These are phyloP conservation scores for Aspergillus coremiiformis DNA, from an alignment of 495 filamentous ascomycete species.

Conservation along the genomic window DNA sequence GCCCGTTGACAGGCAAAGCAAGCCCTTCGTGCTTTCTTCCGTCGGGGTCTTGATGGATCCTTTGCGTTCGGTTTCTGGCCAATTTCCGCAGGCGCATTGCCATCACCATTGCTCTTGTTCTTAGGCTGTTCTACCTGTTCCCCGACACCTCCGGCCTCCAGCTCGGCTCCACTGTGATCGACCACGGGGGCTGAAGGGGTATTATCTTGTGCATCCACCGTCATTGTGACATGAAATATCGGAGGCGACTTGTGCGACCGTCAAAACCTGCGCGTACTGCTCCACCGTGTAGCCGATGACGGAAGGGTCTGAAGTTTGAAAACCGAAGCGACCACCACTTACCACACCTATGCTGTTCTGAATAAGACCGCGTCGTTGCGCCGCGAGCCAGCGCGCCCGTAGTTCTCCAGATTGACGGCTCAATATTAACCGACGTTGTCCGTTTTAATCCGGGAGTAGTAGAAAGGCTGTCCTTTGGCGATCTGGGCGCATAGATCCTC, in stretches of 20 bases:
- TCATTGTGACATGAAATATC: conserved; percentile 42
- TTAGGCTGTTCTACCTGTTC: conserved; percentile 37
- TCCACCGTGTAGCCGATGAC: not conserved
- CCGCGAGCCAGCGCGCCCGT: conserved; percentile 7
- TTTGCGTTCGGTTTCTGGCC: conserved; percentile 20
- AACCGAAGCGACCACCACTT: conserved; percentile 3
- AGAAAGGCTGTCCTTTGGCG: conserved; percentile 2
- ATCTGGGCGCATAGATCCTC: conserved; percentile 15
- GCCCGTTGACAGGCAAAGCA: conserved; percentile 96
- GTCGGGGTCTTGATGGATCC: conserved; percentile 76
- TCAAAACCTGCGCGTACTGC: not conserved
- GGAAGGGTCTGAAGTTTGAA: not conserved
- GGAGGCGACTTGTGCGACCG: conserved; percentile 2
- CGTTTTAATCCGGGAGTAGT: conserved; percentile 11
- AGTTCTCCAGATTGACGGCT: conserved; percentile 13
- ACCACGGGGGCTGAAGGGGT: conserved; percentile 34
- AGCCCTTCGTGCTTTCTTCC: conserved; percentile 93
- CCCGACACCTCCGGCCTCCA: conserved; percentile 46
- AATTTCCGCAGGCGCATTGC: conserved; percentile 39
- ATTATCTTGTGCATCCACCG: conserved; percentile 45
- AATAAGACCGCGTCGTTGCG: conserved; percentile 10
- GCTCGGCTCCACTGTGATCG: conserved; percentile 40
- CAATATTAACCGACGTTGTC: not conserved
- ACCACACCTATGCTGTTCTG: conserved; percentile 3
- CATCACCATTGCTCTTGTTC: conserved; percentile 50